Conservation (phyloP, 768 basidiomycete genomes). For the Pleurotus tuoliensis region DNA sequence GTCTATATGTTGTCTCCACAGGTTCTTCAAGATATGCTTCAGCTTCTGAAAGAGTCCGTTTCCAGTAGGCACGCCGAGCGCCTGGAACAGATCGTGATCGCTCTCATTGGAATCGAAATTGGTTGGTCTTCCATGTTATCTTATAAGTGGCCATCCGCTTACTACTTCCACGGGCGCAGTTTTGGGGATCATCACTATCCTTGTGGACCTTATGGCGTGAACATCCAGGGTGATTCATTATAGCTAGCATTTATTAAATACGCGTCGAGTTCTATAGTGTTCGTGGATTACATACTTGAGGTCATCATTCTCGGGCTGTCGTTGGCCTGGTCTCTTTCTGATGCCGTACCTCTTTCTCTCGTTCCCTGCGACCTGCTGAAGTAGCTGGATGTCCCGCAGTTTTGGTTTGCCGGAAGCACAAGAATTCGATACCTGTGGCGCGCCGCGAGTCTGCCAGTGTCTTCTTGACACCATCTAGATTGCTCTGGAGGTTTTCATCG, state of each 20-base stretch:
- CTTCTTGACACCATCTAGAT: constrained; percentile 89
- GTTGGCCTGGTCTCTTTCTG: constrained; percentile 6
- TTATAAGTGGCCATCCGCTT: not conserved
- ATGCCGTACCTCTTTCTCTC: constrained; percentile 1
- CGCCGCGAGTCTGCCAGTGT: constrained; percentile 83
- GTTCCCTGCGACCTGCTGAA: constrained; percentile 8
- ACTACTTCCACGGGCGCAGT: constrained; percentile 35
- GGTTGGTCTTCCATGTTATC: constrained; percentile 35
- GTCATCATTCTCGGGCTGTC: not conserved
- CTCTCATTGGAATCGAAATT: constrained; percentile 85
- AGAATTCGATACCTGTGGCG: constrained; percentile 90
- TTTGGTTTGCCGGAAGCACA: constrained; percentile 85
- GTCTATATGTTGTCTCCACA: constrained; percentile 22
- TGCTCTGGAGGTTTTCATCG: constrained; percentile 80
- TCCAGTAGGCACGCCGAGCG: constrained; percentile 88
- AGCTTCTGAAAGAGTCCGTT: constrained; percentile 91
- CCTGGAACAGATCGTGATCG: constrained; percentile 90
- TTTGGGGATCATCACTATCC: constrained; percentile 86
- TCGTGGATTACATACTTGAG: not conserved
- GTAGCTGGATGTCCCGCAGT: not conserved
- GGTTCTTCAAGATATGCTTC: constrained; percentile 96
- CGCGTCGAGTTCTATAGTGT: not conserved
- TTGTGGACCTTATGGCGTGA: constrained; percentile 75
- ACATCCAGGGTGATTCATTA: not conserved
- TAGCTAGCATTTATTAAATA: not conserved